These are phyloP conservation scores for Fonsecaea pedrosoi DNA, from an alignment of 2,329 filamentous ascomycete genomes.

Conservation along the genomic window DNA sequence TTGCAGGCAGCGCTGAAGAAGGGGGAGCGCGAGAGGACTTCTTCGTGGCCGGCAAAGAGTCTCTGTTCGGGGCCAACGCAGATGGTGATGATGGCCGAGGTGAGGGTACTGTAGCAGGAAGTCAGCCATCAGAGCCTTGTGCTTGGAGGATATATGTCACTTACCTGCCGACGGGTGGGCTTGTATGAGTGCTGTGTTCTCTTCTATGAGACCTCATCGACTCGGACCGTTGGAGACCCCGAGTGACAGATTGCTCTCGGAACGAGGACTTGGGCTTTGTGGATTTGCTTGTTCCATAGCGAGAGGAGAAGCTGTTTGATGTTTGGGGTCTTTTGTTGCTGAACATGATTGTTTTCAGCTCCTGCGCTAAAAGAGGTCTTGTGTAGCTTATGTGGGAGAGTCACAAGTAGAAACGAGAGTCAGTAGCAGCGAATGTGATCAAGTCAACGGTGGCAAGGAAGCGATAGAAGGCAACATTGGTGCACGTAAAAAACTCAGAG, in stretches of 20 bases:
- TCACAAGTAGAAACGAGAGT: constrained; percentile 1
- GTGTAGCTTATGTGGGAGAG: not conserved
- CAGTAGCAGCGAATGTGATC: not conserved
- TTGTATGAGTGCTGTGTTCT: constrained; percentile 43
- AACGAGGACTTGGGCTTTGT: constrained; percentile 46
- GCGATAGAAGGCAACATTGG: constrained; percentile 9
- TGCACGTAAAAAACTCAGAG: constrained; percentile 8
- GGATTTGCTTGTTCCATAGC: constrained; percentile 52
- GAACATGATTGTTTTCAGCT: constrained; percentile 27
- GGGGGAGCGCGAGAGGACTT: constrained; percentile 77
- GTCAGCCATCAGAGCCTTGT: constrained; percentile 12
- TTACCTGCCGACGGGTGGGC: constrained; percentile 48
- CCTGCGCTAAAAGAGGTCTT: not conserved
- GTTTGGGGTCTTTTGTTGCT: constrained; percentile 37
- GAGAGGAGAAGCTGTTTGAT: constrained; percentile 48
- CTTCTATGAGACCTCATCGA: constrained; percentile 35
- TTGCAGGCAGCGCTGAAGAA: constrained; percentile 75
- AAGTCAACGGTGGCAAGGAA: constrained; percentile 7
- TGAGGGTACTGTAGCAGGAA: constrained; percentile 56
- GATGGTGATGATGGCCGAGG: constrained; percentile 77
- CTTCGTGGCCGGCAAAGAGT: constrained; percentile 90
- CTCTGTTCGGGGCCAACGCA: constrained; percentile 81
- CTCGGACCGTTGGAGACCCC: constrained; percentile 36
- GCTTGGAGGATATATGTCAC: constrained; percentile 24
- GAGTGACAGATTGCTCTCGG: constrained; percentile 42